Base-by-base conservation (phyloP, 2,329 filamentous ascomycete genomes). In the Pseudophaeomoniella oleicola region DNA sequence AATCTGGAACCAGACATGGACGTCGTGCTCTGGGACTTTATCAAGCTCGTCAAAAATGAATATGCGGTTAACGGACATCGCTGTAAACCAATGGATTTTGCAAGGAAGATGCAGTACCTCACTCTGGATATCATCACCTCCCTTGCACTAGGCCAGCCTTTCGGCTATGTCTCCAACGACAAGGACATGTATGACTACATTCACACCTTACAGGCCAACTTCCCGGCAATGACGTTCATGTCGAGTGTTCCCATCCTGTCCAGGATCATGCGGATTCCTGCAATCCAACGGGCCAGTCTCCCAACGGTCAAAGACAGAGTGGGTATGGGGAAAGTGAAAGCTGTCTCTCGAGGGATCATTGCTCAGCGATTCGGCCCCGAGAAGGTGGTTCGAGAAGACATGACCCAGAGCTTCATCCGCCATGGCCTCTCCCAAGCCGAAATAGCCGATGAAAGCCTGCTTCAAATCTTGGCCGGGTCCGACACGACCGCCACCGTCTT, bases 111-210 rank as follows among this genome's bases (percentile, higher is more conserved):
- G 3, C 66, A 70, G 30, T 72, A 60, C 52, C 66, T 74, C 37
- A 70, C 69, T 0, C 52, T 75, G 3, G 72, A 75, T 39, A 63
- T 72, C 29, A 71, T 76, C 42, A 67, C 62, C 19, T 60, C 63
- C 31, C 48, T 75, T 3, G 66, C 65, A 0, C 66, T 73, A 32
- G 71, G 70, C 9, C 46, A 57, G 38, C 40, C 63, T 3, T 66
- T 69, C 39, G 60, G 64, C n/a, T 58, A 63, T 45, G 52, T 69
- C 19, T 44, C 53, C 5, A 53, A 52, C 11, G 60, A 69, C 46
- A 43, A 49, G 3, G 67, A 71, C 37, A 49, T 61, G 5, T 55
- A 60, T 30, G 42, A 40, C 4, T 54, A 65, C 38, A 51, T 64
- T 32, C 44, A 50, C 32, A 55, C 59, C 1, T 50, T 44, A 35